Evolutionary conservation across 345 rosid genomes (phyloP), one percentile per base, ranked within the genome.

Genomic region (Citrus sp.): DNA sequence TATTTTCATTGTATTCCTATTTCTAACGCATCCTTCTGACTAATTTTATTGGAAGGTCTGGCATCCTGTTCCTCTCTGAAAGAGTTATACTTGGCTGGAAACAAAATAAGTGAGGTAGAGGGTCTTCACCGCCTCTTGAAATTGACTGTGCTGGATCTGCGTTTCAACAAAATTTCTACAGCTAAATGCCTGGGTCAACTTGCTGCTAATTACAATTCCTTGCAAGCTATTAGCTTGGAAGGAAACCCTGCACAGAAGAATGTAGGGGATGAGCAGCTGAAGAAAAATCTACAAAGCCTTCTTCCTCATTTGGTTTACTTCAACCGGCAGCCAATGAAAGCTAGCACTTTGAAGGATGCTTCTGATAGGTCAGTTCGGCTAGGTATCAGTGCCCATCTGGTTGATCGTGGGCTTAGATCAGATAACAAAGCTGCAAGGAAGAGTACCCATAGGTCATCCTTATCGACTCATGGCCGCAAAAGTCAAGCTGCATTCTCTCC

Each of bases 161-260:
- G 98, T 60, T 92, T 85, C 91, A 96, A 96, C 86, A 96, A 94
- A 85, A 87, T 96, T 75, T 89, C 98, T 7, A 92, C 95, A 6
- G 85, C 97, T 71, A 96, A 94, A 84, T 86, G 90, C 75, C 89
- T 96, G 6, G 98, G 97, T 75, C 98, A 91, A 84, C 97, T 96
- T 9, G 98, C 99, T 21, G 97, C 99, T n/a, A 94, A 94, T 85
- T 92, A 92, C 90, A 92, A 80, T 75, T 94, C 99, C 66, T 84
- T 96, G 82, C 99, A 94, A 82, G 98, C 97, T 74, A 90, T 94
- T 81, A 92, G 97, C 92, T 81, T 96, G 89, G 98, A 96, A 83
- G 99, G 98, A 73, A 96, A 94, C 84, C 97, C 98, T 30, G 98
- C 97, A 8, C 98, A 94, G 88, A 92, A 92, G 81, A 96, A 94